Percentiles rank a stretch among this genome's conserved stretches.
Evolutionary conservation across 305 asterid genomes (phyloP).

Genomic region (Fraxinus albicans): DNA sequence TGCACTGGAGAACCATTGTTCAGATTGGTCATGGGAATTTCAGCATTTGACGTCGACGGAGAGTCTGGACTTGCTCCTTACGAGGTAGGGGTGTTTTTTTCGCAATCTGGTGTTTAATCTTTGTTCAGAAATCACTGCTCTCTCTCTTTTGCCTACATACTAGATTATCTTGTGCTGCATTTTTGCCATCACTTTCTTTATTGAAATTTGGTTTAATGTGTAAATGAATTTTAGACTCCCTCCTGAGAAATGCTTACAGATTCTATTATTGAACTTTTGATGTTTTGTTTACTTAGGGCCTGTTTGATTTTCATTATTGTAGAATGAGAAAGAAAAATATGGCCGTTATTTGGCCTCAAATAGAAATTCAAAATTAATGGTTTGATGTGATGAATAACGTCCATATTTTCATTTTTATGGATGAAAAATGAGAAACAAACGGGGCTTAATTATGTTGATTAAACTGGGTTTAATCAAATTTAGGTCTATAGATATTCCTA

Average conservation of each 20-base stretch:
- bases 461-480: background rate
- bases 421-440: too few relatives aligned
- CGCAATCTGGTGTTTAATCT: background rate
- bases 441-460: background rate
- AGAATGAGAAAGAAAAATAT: too few relatives aligned
- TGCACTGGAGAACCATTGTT: conserved; percentile 68
- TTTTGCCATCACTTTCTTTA: background rate
- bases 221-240: background rate
- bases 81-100: conserved; percentile 47
- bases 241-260: background rate
- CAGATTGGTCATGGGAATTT: conserved; percentile 70
- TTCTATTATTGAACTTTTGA: background rate
- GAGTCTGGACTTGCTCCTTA: conserved; percentile 68
- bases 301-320: too few relatives aligned
- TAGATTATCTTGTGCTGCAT: background rate
- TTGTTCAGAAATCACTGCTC: background rate
- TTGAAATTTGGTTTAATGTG: background rate
- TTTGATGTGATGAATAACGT: too few relatives aligned
- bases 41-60: conserved; percentile 68
- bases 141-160: background rate
- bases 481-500: background rate
- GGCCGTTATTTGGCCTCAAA: too few relatives aligned
- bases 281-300: background rate
- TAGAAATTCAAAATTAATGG: too few relatives aligned
- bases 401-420: too few relatives aligned